Evolutionary conservation across 257 asterid genomes (phyloP), one percentile per base, ranked within the genome.

Genomic region (Solanum clarkiae): DNA sequence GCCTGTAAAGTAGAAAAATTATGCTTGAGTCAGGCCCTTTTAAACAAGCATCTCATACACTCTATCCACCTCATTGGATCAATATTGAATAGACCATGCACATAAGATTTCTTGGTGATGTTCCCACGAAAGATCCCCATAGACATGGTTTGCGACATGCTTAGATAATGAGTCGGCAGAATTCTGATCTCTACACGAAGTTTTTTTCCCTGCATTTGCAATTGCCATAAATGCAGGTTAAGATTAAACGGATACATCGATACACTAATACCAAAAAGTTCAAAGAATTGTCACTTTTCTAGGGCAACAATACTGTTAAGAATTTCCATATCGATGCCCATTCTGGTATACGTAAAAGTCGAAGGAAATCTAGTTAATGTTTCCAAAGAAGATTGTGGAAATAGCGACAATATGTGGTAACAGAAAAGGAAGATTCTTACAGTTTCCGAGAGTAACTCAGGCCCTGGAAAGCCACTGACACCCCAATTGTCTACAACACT

Each of bases 21-120:
- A 94, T 69, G 92, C 83, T 88, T 88, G 92, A 83, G 92, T 87
- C 40, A 95, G 89, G 88, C 97, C 98, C 88, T 95, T 96, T 71
- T 84, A 90, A 54, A 93, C 80, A 80, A 96, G 96, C 97, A 96
- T 92, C 86, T 95, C 98, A 79, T 95, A 96, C 45, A 96, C 94
- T 91, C 81, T 93, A 79, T 96, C 99, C 54, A 96, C 93, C 94
- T 94, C 95, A 82, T 82, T 15, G 98, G 93, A 88, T 96, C 97
- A 72, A 94, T 94, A 42, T 91, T 91, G 86, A 96, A 95, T 85
- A 94, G 87, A 80, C 92, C 89, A 84, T 95, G 92, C 17, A 98
- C 99, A 83, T 96, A 98, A 0, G 98, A 87, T 87, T 93, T 94
- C 91, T 92, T 90, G 24, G 93, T 91, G 75, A 95, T 66, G 86